Evolutionary conservation across 2,329 filamentous ascomycete species (phyloP).

Genomic region (Trichoderma sp.): DNA sequence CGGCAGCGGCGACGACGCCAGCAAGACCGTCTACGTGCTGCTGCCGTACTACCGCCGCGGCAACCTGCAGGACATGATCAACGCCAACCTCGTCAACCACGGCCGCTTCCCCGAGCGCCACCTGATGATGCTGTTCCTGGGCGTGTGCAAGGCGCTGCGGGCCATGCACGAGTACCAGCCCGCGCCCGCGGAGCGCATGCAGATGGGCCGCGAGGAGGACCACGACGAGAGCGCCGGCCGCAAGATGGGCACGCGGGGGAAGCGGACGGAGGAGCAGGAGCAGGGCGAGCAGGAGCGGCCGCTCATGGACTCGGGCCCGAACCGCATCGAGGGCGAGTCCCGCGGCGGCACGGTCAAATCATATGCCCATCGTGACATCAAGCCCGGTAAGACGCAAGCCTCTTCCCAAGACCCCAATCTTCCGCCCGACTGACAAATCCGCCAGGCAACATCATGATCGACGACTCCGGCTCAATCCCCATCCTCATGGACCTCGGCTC

Average conservation of each 20-base stretch:
- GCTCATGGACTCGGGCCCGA: constrained; percentile 74
- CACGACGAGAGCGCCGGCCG: constrained; percentile 39
- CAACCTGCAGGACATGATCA: constrained; percentile 97
- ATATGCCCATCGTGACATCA: constrained; percentile 95
- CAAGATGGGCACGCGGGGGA: constrained; percentile 41
- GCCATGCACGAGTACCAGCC: constrained; percentile 85
- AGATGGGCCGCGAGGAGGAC: constrained; percentile 50
- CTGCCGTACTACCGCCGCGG: constrained; percentile 93
- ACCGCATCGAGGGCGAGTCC: constrained; percentile 55
- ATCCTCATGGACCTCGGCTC: constrained; percentile 98
- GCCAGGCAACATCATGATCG: constrained; percentile 95
- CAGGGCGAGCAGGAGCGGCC: constrained; percentile 77
- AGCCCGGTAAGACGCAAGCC: constrained; percentile 84
- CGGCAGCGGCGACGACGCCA: constrained; percentile 60
- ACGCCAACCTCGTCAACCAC: constrained; percentile 96
- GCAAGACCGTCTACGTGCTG: constrained; percentile 95
- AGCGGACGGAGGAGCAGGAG: constrained; percentile 63
- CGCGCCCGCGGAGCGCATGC: constrained; percentile 52
- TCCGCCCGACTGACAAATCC: neutral
- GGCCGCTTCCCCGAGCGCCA: constrained; percentile 83
- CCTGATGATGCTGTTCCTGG: constrained; percentile 87
- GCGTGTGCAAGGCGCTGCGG: constrained; percentile 83
- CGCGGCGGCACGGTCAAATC: constrained; percentile 64
- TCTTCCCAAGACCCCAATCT: too few relatives aligned
- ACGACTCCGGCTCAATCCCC: constrained; percentile 81